Base-by-base conservation (phyloP, 768 basidiomycete genomes). In the Dentipellis fragilis region DNA sequence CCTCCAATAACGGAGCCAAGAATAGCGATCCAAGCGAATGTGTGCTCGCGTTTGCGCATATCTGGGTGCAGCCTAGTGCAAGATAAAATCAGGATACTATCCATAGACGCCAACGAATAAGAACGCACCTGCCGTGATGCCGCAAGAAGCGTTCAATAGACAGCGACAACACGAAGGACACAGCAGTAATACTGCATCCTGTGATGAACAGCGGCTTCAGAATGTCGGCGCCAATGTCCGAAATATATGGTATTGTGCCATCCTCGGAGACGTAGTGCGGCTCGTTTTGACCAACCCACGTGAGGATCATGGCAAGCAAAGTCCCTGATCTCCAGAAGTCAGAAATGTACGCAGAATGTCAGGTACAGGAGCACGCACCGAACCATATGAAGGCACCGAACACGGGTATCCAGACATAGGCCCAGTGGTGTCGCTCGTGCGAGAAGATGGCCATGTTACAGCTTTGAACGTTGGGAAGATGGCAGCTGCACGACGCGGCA, bases 191-290 rank as follows among this genome's bases (percentile, higher is more conserved):
- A 39, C 73, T 70, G 61, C 81, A 84, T 7, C 82, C 83, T 14
- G 75, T 72, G 51, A 90, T 72, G 63, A 91, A 91, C 38, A 90
- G 74, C 3, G 89, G 88, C 65, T 90, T 89, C 46, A 90, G 71
- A 52, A 76, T 72, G 59, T 76, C 77, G 17, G 89, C 87, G n/a
- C 84, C 87, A 37, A 89, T 69, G 62, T 90, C 87, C 42, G 85
- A 87, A 49, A 90, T 88, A 67, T 85, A 88, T n/a, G 81, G 80
- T 52, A 88, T 79, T 1, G 67, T 67, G 19, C 77, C 76, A 38
- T 81, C 75, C 65, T 77, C 73, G 12, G 83, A 76, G 14, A 73
- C 73, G 60, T 84, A 83, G 63, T 73, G 73, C 9, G 81, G 84
- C 34, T 77, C 71, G 17, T 85, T 85, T n/a, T 75, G 72, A 9